Evolutionary conservation across 371 early-diverging fungal species (phyloP), one percentile per base, ranked within the genome.

Genomic region (Umbelopsis sp.): DNA sequence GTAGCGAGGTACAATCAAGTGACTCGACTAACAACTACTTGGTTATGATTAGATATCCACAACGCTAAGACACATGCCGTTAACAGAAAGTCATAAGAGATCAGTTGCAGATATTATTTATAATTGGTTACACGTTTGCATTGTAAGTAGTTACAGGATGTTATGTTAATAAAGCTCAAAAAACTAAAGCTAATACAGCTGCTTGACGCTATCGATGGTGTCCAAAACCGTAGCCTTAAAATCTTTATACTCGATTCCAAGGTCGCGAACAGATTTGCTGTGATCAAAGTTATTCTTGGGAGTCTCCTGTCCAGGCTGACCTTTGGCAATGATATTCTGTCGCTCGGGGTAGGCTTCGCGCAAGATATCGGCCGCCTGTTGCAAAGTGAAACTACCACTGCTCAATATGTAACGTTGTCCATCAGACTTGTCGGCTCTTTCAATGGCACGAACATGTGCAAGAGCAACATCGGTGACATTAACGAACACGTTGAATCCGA

Each of bases 221-320:
- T 63, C 44, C 11, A 44, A 22, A 20, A 44, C 20, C 3, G 44
- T 14, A 12, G 38, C 9, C 44, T 63, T 29, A 0, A 63, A 46
- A 63, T 38, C 64, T 1, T 4, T 44, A 44, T 63, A 63, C 20
- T 63, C n/a, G 9, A 63, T 41, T n/a, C 45, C 64, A 41, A 63
- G 38, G 9, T 29, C 18, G 7, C 29, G 38, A 22, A 35, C 22
- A 0, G 44, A 4, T 18, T 63, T 63, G 22, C 46, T 46, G 22
- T 22, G 7, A 12, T 41, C 44, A 20, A 22, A 32, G 11, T n/a
- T 6, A 5, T 7, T 16, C 2, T 32, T 18, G 16, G 18, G 14
- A 8, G 8, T 9, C 18, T 41, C 3, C 16, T 63, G 22, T 9
- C 64, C 64, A 22, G 64, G 64, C 1, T 41, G 25, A 4, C 45